phyloP scores from a whole-genome alignment of 495 filamentous ascomycete genomes.

The Tetracladium setigerum region DNA sequence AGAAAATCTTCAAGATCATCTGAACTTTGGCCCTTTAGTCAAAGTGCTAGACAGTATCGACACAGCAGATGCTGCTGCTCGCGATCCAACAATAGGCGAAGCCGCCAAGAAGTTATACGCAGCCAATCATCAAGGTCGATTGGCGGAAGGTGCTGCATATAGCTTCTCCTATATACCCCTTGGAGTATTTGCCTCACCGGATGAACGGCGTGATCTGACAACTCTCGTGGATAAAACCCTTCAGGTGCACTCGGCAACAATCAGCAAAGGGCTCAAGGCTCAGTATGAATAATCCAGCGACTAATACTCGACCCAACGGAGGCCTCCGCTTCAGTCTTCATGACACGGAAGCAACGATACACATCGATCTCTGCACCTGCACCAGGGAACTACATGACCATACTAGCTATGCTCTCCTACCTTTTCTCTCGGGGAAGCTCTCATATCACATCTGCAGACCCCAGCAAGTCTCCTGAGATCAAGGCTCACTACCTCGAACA shows the following conservation, averaged over 20 bases:
- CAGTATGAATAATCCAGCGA: constrained; percentile 29
- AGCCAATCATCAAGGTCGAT: constrained; percentile 22
- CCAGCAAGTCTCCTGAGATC: constrained; percentile 29
- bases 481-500: constrained; percentile 48
- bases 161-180: constrained; percentile 8
- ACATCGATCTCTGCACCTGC: background rate
- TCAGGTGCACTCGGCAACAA: constrained; percentile 10
- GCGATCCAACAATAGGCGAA: constrained; percentile 17
- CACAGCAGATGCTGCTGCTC: background rate
- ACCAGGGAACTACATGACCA: background rate
- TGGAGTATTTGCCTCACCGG: constrained; percentile 21
- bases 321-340: background rate
- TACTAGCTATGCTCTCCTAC: constrained; percentile 12
- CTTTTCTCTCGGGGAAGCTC: constrained; percentile 48
- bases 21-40: constrained; percentile 41
- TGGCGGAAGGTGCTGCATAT: constrained; percentile 1
- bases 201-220: constrained; percentile 44
- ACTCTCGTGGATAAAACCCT: constrained; percentile 30
- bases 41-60: constrained; percentile 20
- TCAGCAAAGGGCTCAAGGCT: constrained; percentile 14
- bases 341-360: background rate
- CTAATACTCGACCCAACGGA: constrained; percentile 19
- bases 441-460: constrained; percentile 38
- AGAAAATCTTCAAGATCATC: constrained; percentile 58
- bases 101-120: constrained; percentile 29